Evolutionary conservation across 495 filamentous ascomycete genomes (phyloP).

Genomic region (Neurospora cerealis): DNA sequence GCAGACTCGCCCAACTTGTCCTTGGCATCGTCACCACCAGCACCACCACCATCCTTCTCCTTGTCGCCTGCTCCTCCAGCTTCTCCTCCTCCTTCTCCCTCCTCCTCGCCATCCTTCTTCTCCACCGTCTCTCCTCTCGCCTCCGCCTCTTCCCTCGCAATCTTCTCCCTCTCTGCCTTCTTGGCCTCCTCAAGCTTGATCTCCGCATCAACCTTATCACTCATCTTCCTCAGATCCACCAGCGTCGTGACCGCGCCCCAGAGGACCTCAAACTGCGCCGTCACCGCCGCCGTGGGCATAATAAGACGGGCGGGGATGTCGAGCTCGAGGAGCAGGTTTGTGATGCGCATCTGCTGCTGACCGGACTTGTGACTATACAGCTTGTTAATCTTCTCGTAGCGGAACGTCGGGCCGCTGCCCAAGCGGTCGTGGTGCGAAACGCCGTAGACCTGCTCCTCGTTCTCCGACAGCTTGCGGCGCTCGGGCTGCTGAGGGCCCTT

Average conservation of each 20-base stretch:
- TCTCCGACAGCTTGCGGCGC: slow-evolving; percentile 58
- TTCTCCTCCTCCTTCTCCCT: not conserved
- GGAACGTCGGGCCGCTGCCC: slow-evolving; percentile 61
- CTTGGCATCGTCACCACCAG: not conserved
- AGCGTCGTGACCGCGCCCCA: slow-evolving; percentile 63
- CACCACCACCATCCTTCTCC: not conserved
- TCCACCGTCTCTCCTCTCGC: slow-evolving; percentile 9
- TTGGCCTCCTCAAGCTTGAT: slow-evolving; percentile 60
- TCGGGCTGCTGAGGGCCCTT: slow-evolving; percentile 43
- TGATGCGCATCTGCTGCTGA: slow-evolving; percentile 72
- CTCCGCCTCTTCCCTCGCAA: slow-evolving; percentile 10
- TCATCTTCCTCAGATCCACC: slow-evolving; percentile 71
- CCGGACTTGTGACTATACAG: slow-evolving; percentile 73
- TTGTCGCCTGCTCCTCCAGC: not conserved
- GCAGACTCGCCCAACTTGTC: slow-evolving; percentile 1
- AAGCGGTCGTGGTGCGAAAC: slow-evolving; percentile 81
- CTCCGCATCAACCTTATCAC: slow-evolving; percentile 81
- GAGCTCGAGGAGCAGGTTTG: slow-evolving; percentile 64
- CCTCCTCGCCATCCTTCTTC: not conserved
- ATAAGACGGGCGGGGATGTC: slow-evolving; percentile 66
- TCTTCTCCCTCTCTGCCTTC: slow-evolving; percentile 50
- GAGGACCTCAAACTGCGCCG: slow-evolving; percentile 71
- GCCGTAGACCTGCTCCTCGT: slow-evolving; percentile 70
- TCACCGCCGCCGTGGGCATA: slow-evolving; percentile 78
- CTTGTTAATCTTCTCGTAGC: slow-evolving; percentile 74